Evolutionary conservation across 257 asterid genomes (phyloP).

Genomic region (Gentiana dahurica): DNA sequence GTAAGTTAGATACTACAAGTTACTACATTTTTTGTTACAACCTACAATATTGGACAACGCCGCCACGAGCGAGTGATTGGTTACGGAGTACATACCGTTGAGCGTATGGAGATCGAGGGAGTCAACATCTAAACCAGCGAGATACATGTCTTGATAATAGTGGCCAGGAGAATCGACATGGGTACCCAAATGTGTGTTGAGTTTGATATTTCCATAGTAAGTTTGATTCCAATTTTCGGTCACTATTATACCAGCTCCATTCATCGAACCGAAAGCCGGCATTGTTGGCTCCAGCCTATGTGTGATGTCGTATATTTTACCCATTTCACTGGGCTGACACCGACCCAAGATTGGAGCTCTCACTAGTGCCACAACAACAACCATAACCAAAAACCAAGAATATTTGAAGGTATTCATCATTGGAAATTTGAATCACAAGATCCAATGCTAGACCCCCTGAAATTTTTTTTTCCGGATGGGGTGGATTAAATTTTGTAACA

Average conservation of each 20-base stretch:
- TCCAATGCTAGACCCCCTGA: no score
- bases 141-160: slow-evolving; percentile 30
- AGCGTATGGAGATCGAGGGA: slow-evolving; percentile 58
- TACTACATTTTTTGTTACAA: no score
- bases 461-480: no score
- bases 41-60: no score
- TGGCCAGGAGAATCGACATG: slow-evolving; percentile 92
- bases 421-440: no score
- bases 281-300: slow-evolving; percentile 40
- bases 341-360: background rate
- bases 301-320: slow-evolving; percentile 52
- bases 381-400: no score
- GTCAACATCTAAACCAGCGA: slow-evolving; percentile 53
- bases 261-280: slow-evolving; percentile 34
- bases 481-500: no score
- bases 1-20: background rate
- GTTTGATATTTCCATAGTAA: slow-evolving; percentile 14
- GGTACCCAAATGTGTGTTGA: slow-evolving; percentile 50
- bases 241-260: slow-evolving; percentile 42
- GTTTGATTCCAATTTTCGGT: slow-evolving; percentile 36
- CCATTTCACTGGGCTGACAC: slow-evolving; percentile 10
- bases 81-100: slow-evolving; percentile 26
- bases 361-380: background rate
- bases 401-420: no score
- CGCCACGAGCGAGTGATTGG: no score